Evolutionary conservation across 192 early-diverging fungal species (phyloP).

Genomic region (Backusella tuberculispora): DNA sequence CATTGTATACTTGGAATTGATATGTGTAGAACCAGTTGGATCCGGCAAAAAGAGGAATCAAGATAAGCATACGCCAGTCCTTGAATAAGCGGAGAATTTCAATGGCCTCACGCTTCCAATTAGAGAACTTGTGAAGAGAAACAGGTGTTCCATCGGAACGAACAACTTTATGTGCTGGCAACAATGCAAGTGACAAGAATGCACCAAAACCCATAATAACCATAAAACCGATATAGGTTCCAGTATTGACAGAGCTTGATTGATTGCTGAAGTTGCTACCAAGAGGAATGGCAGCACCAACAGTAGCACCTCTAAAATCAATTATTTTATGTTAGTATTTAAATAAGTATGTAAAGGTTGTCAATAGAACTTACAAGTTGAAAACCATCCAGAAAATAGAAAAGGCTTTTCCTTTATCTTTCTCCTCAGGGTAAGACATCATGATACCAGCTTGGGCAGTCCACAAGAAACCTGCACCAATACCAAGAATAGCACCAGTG

Average conservation of each 20-base stretch:
- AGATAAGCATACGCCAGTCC: slow-evolving; percentile 65
- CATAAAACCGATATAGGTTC: slow-evolving; percentile 77
- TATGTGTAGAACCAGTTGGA: slow-evolving; percentile 86
- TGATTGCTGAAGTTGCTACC: slow-evolving; percentile 66
- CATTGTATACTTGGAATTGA: slow-evolving; percentile 70
- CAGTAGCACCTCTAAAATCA: slow-evolving; percentile 62
- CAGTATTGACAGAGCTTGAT: slow-evolving; percentile 56
- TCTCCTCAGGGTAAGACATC: slow-evolving; percentile 83
- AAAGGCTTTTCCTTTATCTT: slow-evolving; percentile 83
- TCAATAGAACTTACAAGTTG: slow-evolving; percentile 43
- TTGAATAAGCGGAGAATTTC: slow-evolving; percentile 61
- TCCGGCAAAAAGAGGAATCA: slow-evolving; percentile 69
- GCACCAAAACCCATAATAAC: slow-evolving; percentile 69
- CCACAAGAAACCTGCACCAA: slow-evolving; percentile 81
- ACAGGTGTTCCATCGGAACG: slow-evolving; percentile 74
- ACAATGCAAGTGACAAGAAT: slow-evolving; percentile 57
- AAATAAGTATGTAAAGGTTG: background rate
- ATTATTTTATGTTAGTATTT: slow-evolving; percentile 16
- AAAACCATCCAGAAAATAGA: slow-evolving; percentile 91
- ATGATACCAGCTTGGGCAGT: slow-evolving; percentile 65
- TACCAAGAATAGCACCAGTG: slow-evolving; percentile 77
- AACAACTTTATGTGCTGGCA: slow-evolving; percentile 60
- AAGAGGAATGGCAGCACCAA: slow-evolving; percentile 79
- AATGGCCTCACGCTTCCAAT: slow-evolving; percentile 56
- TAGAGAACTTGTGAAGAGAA: slow-evolving; percentile 69